A percentile compares a stretch with the other conserved stretches of the same genome.
Evolutionary conservation across 2,329 filamentous ascomycete genomes (phyloP).

Genomic region (Cercospora zeina): DNA sequence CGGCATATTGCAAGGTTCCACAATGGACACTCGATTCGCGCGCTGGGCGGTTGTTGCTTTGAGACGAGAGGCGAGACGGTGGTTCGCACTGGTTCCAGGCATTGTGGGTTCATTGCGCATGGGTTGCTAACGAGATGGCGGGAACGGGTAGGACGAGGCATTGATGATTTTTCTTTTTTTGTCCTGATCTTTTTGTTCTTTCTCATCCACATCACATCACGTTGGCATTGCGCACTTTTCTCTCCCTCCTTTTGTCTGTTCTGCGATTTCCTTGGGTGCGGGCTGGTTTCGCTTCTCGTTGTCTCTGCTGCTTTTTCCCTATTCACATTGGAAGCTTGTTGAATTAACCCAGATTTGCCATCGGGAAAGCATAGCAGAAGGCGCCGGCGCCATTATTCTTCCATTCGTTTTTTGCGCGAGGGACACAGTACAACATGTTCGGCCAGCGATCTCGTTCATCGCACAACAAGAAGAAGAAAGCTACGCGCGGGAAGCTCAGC

Average conservation of each 20-base stretch:
- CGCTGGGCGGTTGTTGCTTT: not conserved
- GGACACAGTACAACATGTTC: conserved; percentile 16
- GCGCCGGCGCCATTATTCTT: not conserved
- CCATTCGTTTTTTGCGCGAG: not conserved
- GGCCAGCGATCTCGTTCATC: conserved; percentile 6
- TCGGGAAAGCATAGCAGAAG: not conserved
- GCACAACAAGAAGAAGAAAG: conserved; percentile 16
- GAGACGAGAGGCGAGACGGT: not conserved
- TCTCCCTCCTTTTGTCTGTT: not conserved
- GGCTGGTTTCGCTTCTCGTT: conserved; percentile 7
- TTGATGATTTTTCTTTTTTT: not conserved
- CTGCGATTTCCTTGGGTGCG: conserved; percentile 4
- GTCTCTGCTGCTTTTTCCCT: not conserved
- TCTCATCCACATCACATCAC: conserved; percentile 2
- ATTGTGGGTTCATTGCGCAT: not conserved
- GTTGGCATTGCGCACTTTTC: not conserved
- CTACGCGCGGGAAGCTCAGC: conserved; percentile 27
- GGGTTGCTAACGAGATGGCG: not conserved
- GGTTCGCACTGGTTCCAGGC: conserved; percentile 1
- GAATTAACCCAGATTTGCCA: not conserved
- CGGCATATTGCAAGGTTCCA: not conserved
- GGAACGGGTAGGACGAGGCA: not conserved
- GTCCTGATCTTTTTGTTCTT: not conserved
- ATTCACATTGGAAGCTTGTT: not conserved
- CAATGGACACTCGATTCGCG: not conserved